These are phyloP conservation scores for Heterobasidion parviporum DNA, from an alignment of 1,284 basidiomycete genomes.

Conservation along the genomic window DNA sequence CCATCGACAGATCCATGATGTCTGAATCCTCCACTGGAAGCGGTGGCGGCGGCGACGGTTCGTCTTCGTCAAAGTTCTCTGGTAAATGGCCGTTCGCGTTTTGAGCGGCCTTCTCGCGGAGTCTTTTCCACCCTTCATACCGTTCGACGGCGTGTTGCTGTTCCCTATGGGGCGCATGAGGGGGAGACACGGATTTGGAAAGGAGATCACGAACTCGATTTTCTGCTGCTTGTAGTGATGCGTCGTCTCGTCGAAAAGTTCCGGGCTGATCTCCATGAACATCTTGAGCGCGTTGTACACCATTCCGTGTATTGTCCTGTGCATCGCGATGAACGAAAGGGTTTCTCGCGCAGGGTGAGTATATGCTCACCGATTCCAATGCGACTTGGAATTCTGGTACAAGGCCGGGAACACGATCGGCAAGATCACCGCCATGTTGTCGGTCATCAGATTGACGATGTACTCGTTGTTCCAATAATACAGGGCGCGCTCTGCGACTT, in stretches of 20 bases:
- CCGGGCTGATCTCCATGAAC: conserved; percentile 99
- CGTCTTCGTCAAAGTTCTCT: conserved; percentile 54
- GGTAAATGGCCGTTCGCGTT: conserved; percentile 66
- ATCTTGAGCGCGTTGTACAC: conserved; percentile 98
- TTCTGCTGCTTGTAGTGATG: conserved; percentile 90
- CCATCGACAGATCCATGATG: conserved; percentile 80
- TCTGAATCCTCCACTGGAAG: conserved; percentile 79
- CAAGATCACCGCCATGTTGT: conserved; percentile 84
- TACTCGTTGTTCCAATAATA: conserved; percentile 99
- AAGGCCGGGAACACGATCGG: conserved; percentile 98
- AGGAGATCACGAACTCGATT: conserved; percentile 53
- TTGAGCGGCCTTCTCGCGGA: conserved; percentile 65
- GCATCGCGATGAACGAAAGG: conserved; percentile 7
- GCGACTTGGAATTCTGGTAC: conserved; percentile 93
- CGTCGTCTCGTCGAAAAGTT: conserved; percentile 91
- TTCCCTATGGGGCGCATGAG: conserved; percentile 43
- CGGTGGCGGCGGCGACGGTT: conserved; percentile 64
- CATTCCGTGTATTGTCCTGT: conserved; percentile 96
- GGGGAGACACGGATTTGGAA: conserved; percentile 8
- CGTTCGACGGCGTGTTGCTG: conserved; percentile 73
- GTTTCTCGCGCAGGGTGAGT: neutral
- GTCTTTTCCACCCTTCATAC: conserved; percentile 78
- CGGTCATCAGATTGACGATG: conserved; percentile 98
- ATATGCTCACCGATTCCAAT: conserved; percentile 91
- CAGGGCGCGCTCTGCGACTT: conserved; percentile 90